phyloP scores from a whole-genome alignment of 2,329 filamentous ascomycete genomes.

The Gnomoniopsis sp. region DNA sequence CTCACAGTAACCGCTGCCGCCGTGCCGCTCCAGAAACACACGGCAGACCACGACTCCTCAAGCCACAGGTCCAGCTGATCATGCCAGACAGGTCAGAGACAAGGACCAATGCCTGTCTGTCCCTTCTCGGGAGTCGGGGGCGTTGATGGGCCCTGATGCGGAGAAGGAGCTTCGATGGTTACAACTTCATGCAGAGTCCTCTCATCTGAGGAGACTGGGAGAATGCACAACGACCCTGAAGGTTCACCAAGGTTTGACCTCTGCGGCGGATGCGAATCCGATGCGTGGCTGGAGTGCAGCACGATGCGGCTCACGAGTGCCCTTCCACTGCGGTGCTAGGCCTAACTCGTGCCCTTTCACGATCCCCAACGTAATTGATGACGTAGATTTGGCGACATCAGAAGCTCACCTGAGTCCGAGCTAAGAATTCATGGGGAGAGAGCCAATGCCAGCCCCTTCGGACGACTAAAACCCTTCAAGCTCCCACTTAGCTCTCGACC shows the following conservation, averaged over 20 bases:
- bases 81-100: too few species aligned
- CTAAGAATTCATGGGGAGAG: neutral
- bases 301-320: neutral
- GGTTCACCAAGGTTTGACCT: neutral
- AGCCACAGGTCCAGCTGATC: too few species aligned
- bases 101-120: too few species aligned
- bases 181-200: neutral
- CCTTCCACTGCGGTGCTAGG: neutral
- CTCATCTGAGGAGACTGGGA: neutral
- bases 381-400: slow-evolving; percentile 15
- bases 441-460: neutral
- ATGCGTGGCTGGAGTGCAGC: neutral
- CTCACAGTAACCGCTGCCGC: neutral
- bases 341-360: slow-evolving; percentile 5
- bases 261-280: neutral
- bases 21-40: too few species aligned
- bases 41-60: too few species aligned
- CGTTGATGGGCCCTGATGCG: neutral
- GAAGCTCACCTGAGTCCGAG: slow-evolving; percentile 15
- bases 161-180: neutral
- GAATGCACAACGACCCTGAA: neutral
- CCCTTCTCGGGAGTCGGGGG: too few species aligned
- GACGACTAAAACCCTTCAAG: neutral
- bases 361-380: slow-evolving; percentile 20
- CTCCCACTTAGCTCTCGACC: neutral